Evolutionary conservation across 768 basidiomycete genomes (phyloP), one percentile per base, ranked within the genome.

Genomic region (Gyrodon lividus): DNA sequence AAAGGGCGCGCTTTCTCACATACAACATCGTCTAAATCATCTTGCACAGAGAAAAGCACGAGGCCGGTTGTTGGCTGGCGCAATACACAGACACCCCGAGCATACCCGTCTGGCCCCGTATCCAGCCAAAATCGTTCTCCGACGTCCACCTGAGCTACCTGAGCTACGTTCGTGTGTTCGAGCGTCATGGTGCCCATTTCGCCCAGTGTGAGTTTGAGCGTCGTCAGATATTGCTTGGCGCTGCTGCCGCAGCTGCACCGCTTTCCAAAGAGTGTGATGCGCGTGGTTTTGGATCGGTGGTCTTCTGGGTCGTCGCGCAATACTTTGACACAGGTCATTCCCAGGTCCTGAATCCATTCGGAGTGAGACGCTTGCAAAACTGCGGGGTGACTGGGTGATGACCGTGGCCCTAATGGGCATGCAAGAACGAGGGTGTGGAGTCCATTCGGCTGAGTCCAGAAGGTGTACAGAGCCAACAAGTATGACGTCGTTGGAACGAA

Each of bases 21-120:
- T 19, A 5, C 13, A 14, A 26, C 34, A 6, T 48, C 35, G 8
- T 30, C 30, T 19, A 19, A n/a, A 4, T 48, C 48, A 6, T 43
- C 22, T 14, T 28, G 23, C 17, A 54, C 28, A 26, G 31, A 39
- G 22, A 54, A 54, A 2, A 45, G 22, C 16, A 49, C 37, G 12
- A 49, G 16, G 16, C 12, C 19, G 16, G 19, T 24, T 22, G 16
- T 14, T 2, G 40, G n/a, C 5, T 40, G 28, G 37, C 34, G 22
- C 28, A 42, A 33, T 7, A 9, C 28, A 6, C 12, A 26, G 5
- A 49, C 43, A 17, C 52, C 52, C 6, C 52, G 47, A 13, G 34
- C 48, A 26, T 48, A 54, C 12, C 48, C 52, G 17, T 49, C 48
- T 4, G 43, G 52, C 2, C 47, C 47, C 3, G 37, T 26, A n/a